Conservation (phyloP, 148 eudicot species). For the Polygonum aviculare region DNA sequence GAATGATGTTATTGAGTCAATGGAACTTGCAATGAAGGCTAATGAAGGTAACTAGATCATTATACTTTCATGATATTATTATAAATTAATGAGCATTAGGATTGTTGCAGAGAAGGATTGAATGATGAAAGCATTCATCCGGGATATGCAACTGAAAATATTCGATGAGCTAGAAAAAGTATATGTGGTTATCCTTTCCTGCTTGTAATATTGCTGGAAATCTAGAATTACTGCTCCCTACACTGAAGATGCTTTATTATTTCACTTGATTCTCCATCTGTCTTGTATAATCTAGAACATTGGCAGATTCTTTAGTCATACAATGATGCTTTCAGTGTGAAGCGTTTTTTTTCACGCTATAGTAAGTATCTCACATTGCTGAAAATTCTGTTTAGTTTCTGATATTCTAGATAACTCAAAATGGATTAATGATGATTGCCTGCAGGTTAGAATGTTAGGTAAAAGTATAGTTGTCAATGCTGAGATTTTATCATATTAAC, state of each 20-base stretch:
- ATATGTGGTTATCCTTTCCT: not conserved
- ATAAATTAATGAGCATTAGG: not conserved
- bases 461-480: not conserved
- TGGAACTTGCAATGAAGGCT: constrained; percentile 80
- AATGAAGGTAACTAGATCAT: constrained; percentile 47
- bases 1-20: constrained; percentile 73
- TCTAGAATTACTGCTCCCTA: not conserved
- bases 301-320: not conserved
- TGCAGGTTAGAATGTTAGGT: not conserved
- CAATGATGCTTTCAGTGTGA: not conserved
- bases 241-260: not conserved
- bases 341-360: not conserved
- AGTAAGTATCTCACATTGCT: not conserved
- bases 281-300: not conserved
- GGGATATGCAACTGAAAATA: not conserved
- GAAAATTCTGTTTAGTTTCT: not conserved
- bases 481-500: not conserved
- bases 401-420: not conserved
- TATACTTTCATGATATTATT: not conserved
- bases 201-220: not conserved
- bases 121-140: not conserved
- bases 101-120: not conserved
- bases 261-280: not conserved
- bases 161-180: not conserved
- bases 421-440: not conserved